Evolutionary conservation across 2,329 filamentous ascomycete genomes (phyloP).

Genomic region (Clarireedia monteithiana): DNA sequence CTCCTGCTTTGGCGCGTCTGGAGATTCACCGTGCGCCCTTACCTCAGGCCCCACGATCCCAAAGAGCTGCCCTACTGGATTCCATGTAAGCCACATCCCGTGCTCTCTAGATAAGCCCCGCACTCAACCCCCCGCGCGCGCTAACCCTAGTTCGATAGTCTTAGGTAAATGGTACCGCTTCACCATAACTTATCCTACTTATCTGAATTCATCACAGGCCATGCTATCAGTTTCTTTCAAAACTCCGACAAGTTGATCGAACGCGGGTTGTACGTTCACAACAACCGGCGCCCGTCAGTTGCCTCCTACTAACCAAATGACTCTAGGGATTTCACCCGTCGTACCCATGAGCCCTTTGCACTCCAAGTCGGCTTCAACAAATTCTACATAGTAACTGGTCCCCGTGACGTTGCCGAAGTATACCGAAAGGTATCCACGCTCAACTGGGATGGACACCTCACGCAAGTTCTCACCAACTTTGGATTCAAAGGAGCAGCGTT

Average conservation of each 20-base stretch:
- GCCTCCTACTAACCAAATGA: not conserved
- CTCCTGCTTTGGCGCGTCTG: conserved; percentile 4
- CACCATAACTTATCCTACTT: not conserved
- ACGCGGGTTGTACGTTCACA: not conserved
- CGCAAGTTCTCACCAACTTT: not conserved
- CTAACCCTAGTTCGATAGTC: not conserved
- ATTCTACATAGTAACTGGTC: not conserved
- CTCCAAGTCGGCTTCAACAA: conserved; percentile 1
- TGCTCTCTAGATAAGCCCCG: not conserved
- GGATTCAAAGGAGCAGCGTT: conserved; percentile 1
- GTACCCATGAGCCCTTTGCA: not conserved
- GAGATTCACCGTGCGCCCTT: conserved; percentile 4
- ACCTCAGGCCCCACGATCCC: conserved; percentile 1
- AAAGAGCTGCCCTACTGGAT: conserved; percentile 8
- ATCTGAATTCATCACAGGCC: not conserved
- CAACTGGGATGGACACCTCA: conserved; percentile 1
- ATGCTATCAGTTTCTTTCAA: not conserved
- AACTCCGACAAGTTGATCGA: conserved; percentile 1
- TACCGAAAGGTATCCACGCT: conserved; percentile 1
- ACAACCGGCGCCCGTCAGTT: no score
- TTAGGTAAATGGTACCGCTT: not conserved
- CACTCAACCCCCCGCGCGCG: not conserved
- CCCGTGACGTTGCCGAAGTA: not conserved
- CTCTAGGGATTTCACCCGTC: not conserved
- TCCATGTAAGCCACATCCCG: not conserved